These are phyloP conservation scores for Chlamydomonas sphaeroides DNA, from an alignment of 139 green algal species.

Conservation along the genomic window DNA sequence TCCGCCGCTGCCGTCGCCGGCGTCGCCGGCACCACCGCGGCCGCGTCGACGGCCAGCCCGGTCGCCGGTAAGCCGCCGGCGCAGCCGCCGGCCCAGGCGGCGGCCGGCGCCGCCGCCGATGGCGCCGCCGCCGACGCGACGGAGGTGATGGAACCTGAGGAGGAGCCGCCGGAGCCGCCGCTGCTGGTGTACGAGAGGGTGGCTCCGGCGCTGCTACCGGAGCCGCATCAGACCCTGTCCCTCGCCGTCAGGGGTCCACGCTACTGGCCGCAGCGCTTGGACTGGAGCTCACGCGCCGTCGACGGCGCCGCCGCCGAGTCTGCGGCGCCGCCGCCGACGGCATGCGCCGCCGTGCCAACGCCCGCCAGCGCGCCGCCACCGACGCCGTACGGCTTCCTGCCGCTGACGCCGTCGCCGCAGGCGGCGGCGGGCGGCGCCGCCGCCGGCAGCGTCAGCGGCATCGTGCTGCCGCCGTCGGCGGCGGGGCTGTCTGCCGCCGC, in stretches of 20 bases:
- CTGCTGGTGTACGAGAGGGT: constrained; percentile 9
- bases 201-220: constrained; percentile 20
- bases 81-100: neutral
- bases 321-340: neutral
- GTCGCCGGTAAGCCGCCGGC: neutral
- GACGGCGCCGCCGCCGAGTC: constrained; percentile 1
- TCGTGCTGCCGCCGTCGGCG: neutral
- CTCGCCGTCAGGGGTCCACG: constrained; percentile 68
- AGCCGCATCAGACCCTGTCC: constrained; percentile 20
- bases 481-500: no score
- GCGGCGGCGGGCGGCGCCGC: neutral
- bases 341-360: no score
- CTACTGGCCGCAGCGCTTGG: constrained; percentile 77
- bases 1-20: neutral
- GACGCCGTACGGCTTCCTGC: neutral
- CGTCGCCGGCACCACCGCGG: constrained; percentile 63
- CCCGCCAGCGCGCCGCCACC: neutral
- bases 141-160: neutral
- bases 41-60: constrained; percentile 49
- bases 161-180: no score
- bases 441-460: neutral
- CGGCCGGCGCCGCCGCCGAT: neutral
- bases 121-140: neutral
- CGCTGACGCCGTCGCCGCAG: neutral
- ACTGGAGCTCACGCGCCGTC: neutral